phyloP scores from a whole-genome alignment of 176 grass and related monocot species.

The Zea luxurians region DNA sequence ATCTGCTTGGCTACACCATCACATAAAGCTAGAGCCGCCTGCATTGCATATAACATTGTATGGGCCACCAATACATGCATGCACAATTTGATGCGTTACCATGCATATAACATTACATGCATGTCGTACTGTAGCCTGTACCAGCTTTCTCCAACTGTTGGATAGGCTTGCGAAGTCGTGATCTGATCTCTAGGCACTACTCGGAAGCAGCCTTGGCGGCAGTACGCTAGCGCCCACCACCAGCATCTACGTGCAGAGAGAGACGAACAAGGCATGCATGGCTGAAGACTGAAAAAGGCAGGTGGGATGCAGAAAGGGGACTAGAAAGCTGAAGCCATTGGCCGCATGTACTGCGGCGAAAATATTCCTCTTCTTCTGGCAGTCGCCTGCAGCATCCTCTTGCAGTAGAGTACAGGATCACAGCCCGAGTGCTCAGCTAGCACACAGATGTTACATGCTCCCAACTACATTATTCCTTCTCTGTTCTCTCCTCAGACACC shows the following conservation, averaged over 20 bases:
- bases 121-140: too few relatives aligned
- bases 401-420: conserved; percentile 15
- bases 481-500: neutral
- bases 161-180: neutral
- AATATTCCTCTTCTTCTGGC: conserved; percentile 32
- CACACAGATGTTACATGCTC: conserved; percentile 46
- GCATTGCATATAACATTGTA: too few relatives aligned
- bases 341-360: conserved; percentile 22
- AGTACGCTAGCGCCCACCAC: neutral
- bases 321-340: conserved; percentile 28
- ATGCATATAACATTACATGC: neutral
- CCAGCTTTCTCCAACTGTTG: neutral
- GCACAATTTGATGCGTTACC: conserved; percentile 1
- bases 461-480: conserved; percentile 48
- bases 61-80: neutral
- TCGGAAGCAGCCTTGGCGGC: neutral
- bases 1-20: conserved; percentile 1
- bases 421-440: neutral
- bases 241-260: neutral
- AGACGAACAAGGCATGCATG: too few relatives aligned
- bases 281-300: conserved; percentile 26
- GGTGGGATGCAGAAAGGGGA: conserved; percentile 26
- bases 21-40: neutral
- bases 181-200: conserved; percentile 30
- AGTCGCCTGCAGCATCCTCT: conserved; percentile 33